Percentiles rank a stretch among this genome's conserved stretches.
Conservation (phyloP, 176 grass and related monocot species). For the Rhynchospora breviuscula region DNA sequence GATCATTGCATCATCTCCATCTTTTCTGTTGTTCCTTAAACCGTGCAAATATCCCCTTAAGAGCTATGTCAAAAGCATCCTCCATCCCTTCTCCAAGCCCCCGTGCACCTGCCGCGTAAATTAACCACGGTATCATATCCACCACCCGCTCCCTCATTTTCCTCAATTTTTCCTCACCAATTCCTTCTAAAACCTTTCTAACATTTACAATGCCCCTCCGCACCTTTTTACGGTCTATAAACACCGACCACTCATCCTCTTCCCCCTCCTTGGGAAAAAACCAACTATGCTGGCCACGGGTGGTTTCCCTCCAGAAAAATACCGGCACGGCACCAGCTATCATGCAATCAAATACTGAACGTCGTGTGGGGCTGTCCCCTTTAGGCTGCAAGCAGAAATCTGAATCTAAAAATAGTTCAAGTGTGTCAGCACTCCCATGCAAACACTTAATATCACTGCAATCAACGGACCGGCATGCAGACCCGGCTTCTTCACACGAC, state of each 20-base stretch:
- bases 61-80: slow-evolving; percentile 62
- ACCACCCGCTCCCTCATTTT: slow-evolving; percentile 71
- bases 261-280: slow-evolving; percentile 35
- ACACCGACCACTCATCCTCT: slow-evolving; percentile 74
- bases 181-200: slow-evolving; percentile 43
- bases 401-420: slow-evolving; percentile 66
- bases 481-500: slow-evolving; percentile 51
- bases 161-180: slow-evolving; percentile 42
- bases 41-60: slow-evolving; percentile 43
- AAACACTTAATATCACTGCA: slow-evolving; percentile 58
- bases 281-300: slow-evolving; percentile 79
- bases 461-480: slow-evolving; percentile 46
- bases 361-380: slow-evolving; percentile 84
- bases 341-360: slow-evolving; percentile 92
- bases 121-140: slow-evolving; percentile 77
- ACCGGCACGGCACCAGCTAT: slow-evolving; percentile 80
- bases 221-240: slow-evolving; percentile 57
- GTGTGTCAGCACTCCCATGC: slow-evolving; percentile 53
- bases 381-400: slow-evolving; percentile 80
- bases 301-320: slow-evolving; percentile 69
- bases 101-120: slow-evolving; percentile 40
- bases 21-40: slow-evolving; percentile 31
- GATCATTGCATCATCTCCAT: slow-evolving; percentile 17
- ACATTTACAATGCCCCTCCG: slow-evolving; percentile 48
- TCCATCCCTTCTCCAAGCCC: slow-evolving; percentile 57